Percentiles rank a stretch among this genome's conserved stretches.
Conservation (phyloP, 768 basidiomycete species). For the Collybia sordida region DNA sequence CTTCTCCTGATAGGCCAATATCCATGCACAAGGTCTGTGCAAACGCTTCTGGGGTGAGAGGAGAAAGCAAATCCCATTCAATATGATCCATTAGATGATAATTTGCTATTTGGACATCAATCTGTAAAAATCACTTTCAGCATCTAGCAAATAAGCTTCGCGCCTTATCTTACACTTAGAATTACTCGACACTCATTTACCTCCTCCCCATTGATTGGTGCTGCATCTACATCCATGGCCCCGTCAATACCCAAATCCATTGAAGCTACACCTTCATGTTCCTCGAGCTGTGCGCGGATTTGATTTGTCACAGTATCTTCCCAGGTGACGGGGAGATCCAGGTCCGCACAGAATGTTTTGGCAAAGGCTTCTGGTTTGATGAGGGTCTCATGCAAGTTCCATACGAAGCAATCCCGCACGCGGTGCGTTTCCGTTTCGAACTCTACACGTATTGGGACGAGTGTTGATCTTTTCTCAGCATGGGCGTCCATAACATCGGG, state of each 20-base stretch:
- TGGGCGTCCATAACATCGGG: conserved; percentile 64
- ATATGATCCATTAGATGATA: conserved; percentile 93
- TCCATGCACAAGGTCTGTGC: conserved; percentile 78
- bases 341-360: conserved; percentile 81
- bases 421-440: conserved; percentile 91
- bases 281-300: conserved; percentile 90
- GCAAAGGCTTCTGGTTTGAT: conserved; percentile 88
- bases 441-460: conserved; percentile 94
- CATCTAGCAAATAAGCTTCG: neutral
- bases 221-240: conserved; percentile 44
- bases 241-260: conserved; percentile 72
- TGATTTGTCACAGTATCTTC: conserved; percentile 79
- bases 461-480: conserved; percentile 48
- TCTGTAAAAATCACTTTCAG: conserved; percentile 42
- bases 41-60: conserved; percentile 87
- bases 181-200: conserved; percentile 80
- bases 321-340: conserved; percentile 73
- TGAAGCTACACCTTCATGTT: conserved; percentile 78
- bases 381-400: conserved; percentile 90
- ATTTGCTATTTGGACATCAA: conserved; percentile 95
- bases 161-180: conserved; percentile 55
- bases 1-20: conserved; percentile 86
- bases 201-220: conserved; percentile 48
- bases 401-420: conserved; percentile 92
- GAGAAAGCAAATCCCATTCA: conserved; percentile 97